Conservation (phyloP, 257 asterid species). For the Solanum megistacrolobum region DNA sequence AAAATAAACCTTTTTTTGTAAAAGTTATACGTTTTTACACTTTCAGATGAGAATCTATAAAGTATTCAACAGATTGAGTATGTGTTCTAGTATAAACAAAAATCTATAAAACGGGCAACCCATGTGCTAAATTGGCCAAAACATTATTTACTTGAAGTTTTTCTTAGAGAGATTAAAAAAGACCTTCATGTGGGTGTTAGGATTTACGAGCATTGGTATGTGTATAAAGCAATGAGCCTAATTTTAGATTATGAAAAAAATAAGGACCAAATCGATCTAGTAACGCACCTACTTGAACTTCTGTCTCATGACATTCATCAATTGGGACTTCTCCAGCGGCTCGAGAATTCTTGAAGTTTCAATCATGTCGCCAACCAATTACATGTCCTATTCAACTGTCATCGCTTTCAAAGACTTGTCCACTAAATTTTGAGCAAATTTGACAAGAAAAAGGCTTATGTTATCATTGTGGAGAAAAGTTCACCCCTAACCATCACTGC, state of each 20-base stretch:
- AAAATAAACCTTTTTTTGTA: too few relatives aligned
- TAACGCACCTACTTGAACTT: background rate
- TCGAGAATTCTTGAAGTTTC: background rate
- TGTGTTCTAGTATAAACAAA: background rate
- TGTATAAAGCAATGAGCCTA: background rate
- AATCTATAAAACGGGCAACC: background rate
- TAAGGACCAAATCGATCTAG: background rate
- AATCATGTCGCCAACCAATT: background rate
- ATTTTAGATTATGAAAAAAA: background rate
- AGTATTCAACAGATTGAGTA: background rate
- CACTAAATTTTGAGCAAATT: background rate
- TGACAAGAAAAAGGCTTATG: background rate
- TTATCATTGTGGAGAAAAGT: background rate
- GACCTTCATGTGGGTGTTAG: background rate
- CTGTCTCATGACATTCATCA: background rate
- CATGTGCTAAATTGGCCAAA: background rate
- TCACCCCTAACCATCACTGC: background rate
- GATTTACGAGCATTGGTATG: background rate
- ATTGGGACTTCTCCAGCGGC: background rate
- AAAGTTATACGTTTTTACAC: too few relatives aligned
- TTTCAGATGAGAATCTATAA: too few relatives aligned
- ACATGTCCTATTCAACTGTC: background rate
- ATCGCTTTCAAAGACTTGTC: background rate
- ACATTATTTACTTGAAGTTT: background rate
- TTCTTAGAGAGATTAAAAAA: background rate